These are phyloP conservation scores for Hemileccinum rubropunctum DNA, from an alignment of 768 basidiomycete genomes.

Conservation along the genomic window DNA sequence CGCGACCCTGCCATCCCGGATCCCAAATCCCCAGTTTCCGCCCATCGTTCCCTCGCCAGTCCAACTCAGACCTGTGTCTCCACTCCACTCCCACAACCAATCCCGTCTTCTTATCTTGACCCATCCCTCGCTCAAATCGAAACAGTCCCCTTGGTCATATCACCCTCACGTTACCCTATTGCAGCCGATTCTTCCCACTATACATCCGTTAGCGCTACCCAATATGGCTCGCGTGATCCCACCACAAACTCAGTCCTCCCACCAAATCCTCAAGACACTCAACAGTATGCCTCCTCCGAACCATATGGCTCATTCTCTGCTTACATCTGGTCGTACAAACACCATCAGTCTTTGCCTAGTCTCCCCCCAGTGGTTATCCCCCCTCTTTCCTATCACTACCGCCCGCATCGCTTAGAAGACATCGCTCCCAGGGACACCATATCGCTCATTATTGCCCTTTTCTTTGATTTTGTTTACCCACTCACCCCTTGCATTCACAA, in stretches of 20 bases:
- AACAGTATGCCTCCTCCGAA: slow-evolving; percentile 43
- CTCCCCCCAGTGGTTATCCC: slow-evolving; percentile 42
- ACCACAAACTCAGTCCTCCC: slow-evolving; percentile 30
- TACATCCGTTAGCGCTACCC: slow-evolving; percentile 34
- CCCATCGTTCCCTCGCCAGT: slow-evolving; percentile 38
- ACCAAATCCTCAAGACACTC: slow-evolving; percentile 46
- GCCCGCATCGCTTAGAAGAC: slow-evolving; percentile 76
- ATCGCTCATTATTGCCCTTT: slow-evolving; percentile 78
- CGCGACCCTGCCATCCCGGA: slow-evolving; percentile 39
- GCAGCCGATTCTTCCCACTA: slow-evolving; percentile 68
- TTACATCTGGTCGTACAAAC: slow-evolving; percentile 71
- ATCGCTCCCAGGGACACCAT: slow-evolving; percentile 81
- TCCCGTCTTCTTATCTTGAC: slow-evolving; percentile 47
- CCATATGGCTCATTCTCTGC: slow-evolving; percentile 62
- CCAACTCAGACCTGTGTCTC: slow-evolving; percentile 53
- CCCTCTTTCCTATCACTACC: slow-evolving; percentile 70
- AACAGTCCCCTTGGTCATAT: slow-evolving; percentile 38
- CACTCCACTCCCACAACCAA: slow-evolving; percentile 32
- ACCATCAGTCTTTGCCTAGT: slow-evolving; percentile 49
- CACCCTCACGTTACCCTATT: slow-evolving; percentile 70
- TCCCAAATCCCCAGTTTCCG: slow-evolving; percentile 45
- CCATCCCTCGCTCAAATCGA: slow-evolving; percentile 43
- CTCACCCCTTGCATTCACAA: slow-evolving; percentile 90
- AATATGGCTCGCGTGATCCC: slow-evolving; percentile 38
- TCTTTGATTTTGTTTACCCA: slow-evolving; percentile 93